Evolutionary conservation across 257 asterid genomes (phyloP), one percentile per base, ranked within the genome.

Genomic region (Przewalskia tangutica): DNA sequence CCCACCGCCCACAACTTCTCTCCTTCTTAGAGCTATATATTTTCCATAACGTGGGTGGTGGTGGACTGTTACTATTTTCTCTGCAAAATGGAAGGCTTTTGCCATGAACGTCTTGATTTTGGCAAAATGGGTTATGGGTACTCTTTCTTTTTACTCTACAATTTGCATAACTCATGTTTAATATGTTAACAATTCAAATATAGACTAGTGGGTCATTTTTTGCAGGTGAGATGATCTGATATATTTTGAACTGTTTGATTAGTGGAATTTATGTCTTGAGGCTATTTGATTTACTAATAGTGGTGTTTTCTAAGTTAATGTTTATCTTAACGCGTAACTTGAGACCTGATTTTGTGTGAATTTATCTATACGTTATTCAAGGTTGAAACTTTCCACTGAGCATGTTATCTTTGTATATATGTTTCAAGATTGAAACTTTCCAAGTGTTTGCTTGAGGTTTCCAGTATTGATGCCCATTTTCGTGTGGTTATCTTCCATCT

Each of bases 51-150:
- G 42, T 80, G 53, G 64, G 83, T 50, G 77, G 76, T 83, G 76
- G 83, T 80, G 62, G 77, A 58, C 13, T 80, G 83, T 23, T 36
- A 58, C 40, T 44, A 14, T 67, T 50, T 63, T 77, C 84, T 55
- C 84, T 66, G 84, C 83, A 77, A 77, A 42, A 93, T 96, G 99
- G 99, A 92, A 82, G 94, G 87, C 83, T 86, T 55, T 88, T 88
- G 91, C 54, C 80, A 82, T 88, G 98, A 92, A 85, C 97, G 99
- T 64, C 97, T 88, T 48, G 94, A 95, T 85, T 96, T 94, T 81
- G 99, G 99, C 86, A 94, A 92, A 95, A 94, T 94, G 99, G 99
- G 97, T 83, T 93, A 91, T 88, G 99, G 99, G 99, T 95, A 88
- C 11, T 40, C 42, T 7, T 53, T 84, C 65, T 65, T 78, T 32